These are phyloP conservation scores for Phyllosticta ampelicida DNA, from an alignment of 2,329 filamentous ascomycete species.

Conservation along the genomic window DNA sequence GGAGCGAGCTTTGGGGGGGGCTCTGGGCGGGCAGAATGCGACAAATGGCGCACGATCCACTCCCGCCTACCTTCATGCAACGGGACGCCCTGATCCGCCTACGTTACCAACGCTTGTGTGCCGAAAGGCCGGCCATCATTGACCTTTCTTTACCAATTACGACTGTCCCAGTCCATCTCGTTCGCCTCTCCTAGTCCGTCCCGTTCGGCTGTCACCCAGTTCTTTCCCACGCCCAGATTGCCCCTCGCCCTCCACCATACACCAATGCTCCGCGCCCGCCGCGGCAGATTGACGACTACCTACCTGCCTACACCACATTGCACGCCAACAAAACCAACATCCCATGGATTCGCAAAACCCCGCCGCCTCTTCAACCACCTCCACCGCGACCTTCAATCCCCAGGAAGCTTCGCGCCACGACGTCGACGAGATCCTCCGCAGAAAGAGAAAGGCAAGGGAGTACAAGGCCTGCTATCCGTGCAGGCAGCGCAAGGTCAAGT, in stretches of 20 bases:
- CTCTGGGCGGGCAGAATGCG: neutral
- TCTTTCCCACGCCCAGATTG: neutral
- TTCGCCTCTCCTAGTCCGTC: neutral
- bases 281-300: neutral
- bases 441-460: slow-evolving; percentile 41
- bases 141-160: neutral
- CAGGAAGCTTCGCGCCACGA: slow-evolving; percentile 31
- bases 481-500: slow-evolving; percentile 36
- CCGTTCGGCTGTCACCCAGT: neutral
- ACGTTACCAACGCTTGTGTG: neutral
- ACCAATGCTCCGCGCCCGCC: slow-evolving; percentile 1
- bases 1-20: neutral
- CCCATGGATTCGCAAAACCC: slow-evolving; percentile 10
- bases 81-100: neutral
- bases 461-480: slow-evolving; percentile 42
- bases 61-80: neutral
- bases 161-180: neutral
- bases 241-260: neutral
- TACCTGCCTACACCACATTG: neutral
- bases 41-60: neutral
- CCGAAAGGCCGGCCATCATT: neutral
- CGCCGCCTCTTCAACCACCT: slow-evolving; percentile 4
- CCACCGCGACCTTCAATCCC: slow-evolving; percentile 4
- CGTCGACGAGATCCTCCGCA: slow-evolving; percentile 39
- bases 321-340: neutral